Evolutionary conservation across 2,329 filamentous ascomycete species (phyloP).

Genomic region (Aphanoascus verrucosus): DNA sequence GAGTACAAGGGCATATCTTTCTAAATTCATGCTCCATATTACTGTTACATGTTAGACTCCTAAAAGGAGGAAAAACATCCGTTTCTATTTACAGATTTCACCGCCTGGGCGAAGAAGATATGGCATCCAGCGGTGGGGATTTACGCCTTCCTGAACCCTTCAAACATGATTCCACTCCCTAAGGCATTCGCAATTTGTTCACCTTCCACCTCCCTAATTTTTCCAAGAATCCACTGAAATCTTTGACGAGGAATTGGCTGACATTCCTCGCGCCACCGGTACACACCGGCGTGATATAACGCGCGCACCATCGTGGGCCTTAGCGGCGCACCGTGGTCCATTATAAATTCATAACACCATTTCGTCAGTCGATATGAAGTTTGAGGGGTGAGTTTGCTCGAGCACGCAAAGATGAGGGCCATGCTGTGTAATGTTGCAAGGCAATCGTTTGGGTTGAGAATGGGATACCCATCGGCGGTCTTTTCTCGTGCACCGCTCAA

Average conservation of each 20-base stretch:
- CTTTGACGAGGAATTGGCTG: conserved; percentile 25
- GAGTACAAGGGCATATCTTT: no score
- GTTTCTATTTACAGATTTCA: background rate
- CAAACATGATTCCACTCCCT: conserved; percentile 16
- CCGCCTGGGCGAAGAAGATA: background rate
- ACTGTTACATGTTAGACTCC: no score
- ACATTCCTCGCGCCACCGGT: conserved; percentile 33
- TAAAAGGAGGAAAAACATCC: no score
- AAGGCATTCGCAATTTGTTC: conserved; percentile 29
- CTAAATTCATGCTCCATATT: no score
- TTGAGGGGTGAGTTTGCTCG: conserved; percentile 28
- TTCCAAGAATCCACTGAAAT: conserved; percentile 36
- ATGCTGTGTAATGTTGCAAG: conserved; percentile 37
- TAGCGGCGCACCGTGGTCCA: conserved; percentile 34
- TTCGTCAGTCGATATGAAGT: conserved; percentile 38
- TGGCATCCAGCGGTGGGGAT: background rate
- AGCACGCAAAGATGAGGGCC: conserved; percentile 36
- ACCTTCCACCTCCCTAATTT: conserved; percentile 37
- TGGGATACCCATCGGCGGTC: conserved; percentile 15
- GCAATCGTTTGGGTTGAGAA: conserved; percentile 28
- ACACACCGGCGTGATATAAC: conserved; percentile 41
- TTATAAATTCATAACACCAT: conserved; percentile 39
- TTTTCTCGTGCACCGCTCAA: conserved; percentile 5
- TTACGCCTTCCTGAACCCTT: conserved; percentile 9
- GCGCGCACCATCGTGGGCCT: conserved; percentile 37